phyloP scores from a whole-genome alignment of 768 basidiomycete species.

The Pleurotus eryngii region DNA sequence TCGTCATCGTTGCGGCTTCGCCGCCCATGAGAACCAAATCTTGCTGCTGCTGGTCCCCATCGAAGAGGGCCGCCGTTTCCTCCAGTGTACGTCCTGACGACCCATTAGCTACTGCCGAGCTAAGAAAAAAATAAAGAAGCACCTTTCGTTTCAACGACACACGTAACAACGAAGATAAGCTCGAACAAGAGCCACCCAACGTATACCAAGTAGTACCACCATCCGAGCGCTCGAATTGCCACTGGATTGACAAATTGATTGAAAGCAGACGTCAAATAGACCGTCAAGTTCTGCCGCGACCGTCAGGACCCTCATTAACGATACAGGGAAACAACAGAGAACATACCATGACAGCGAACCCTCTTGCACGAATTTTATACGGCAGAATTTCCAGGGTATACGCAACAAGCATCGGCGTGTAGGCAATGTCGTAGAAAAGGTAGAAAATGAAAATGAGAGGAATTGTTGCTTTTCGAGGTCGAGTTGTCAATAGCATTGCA shows the following conservation, averaged over 20 bases:
- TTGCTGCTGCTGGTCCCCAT: conserved; percentile 48
- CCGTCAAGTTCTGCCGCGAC: conserved; percentile 48
- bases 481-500: not conserved
- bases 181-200: conserved; percentile 66
- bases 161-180: conserved; percentile 51
- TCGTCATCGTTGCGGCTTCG: conserved; percentile 41
- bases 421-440: conserved; percentile 64
- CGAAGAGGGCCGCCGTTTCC: conserved; percentile 71
- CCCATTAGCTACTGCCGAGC: not conserved
- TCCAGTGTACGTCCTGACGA: conserved; percentile 57
- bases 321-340: not conserved
- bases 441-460: conserved; percentile 63
- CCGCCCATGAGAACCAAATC: conserved; percentile 45
- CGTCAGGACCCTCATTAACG: conserved; percentile 3
- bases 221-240: conserved; percentile 56
- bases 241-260: conserved; percentile 81
- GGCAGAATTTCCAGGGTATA: conserved; percentile 79
- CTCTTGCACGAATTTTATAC: conserved; percentile 75
- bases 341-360: conserved; percentile 70
- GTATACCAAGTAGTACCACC: conserved; percentile 61
- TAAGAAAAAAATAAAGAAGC: conserved; percentile 8
- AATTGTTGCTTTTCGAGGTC: conserved; percentile 43
- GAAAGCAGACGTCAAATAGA: conserved; percentile 68
- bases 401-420: conserved; percentile 66
- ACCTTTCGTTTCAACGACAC: conserved; percentile 65